phyloP scores from a whole-genome alignment of 148 eudicot genomes.

The Fallopia convolvulus region DNA sequence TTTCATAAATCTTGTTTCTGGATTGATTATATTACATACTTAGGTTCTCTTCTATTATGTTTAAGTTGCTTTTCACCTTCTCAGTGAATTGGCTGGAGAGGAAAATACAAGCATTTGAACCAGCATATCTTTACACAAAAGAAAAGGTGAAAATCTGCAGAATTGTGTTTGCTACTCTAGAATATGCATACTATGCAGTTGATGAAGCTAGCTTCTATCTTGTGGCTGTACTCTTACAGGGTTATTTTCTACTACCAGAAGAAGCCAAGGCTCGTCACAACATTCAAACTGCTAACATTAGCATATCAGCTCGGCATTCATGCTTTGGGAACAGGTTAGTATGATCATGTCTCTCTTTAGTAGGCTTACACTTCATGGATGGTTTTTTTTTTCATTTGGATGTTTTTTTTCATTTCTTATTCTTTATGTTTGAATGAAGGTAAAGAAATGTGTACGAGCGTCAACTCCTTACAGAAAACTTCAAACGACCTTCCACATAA shows the following conservation, averaged over 20 bases:
- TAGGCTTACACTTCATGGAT: background rate
- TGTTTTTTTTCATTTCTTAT: background rate
- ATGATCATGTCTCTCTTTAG: background rate
- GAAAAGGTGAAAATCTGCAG: slow-evolving; percentile 51
- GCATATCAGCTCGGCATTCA: slow-evolving; percentile 85
- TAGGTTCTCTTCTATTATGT: slow-evolving; percentile 9
- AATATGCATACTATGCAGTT: background rate
- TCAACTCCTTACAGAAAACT: background rate
- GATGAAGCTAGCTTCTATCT: background rate
- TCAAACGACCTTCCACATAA: background rate
- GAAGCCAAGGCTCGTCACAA: slow-evolving; percentile 69
- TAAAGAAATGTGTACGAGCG: background rate
- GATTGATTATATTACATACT: background rate
- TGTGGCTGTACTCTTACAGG: slow-evolving; percentile 34
- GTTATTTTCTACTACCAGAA: slow-evolving; percentile 89
- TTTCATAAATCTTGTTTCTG: background rate
- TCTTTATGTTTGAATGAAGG: background rate
- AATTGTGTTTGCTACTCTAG: background rate
- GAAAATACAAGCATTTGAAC: slow-evolving; percentile 85
- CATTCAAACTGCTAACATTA: slow-evolving; percentile 63
- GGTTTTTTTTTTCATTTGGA: background rate
- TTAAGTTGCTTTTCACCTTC: slow-evolving; percentile 27
- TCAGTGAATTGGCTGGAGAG: slow-evolving; percentile 94
- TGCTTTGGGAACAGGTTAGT: slow-evolving; percentile 92
- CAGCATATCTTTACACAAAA: slow-evolving; percentile 77